These are phyloP conservation scores for Ophiosphaerella herpotricha DNA, from an alignment of 2,329 filamentous ascomycete genomes.

Conservation along the genomic window DNA sequence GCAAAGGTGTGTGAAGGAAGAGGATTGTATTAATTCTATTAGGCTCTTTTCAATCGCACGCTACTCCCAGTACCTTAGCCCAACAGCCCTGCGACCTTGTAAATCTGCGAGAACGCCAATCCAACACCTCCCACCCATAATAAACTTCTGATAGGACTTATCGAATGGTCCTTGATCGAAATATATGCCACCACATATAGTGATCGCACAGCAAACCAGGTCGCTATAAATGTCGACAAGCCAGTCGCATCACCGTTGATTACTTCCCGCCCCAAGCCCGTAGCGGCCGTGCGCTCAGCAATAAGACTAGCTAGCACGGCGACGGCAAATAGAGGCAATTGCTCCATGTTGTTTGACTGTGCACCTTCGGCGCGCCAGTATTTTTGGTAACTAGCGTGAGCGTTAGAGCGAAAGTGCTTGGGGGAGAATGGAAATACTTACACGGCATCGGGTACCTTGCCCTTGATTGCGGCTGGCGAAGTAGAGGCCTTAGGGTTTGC, in stretches of 20 bases:
- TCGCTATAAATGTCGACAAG: constrained; percentile 21
- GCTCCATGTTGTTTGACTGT: constrained; percentile 30
- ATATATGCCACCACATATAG: constrained; percentile 28
- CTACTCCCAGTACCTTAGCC: constrained; percentile 5
- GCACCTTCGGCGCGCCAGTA: constrained; percentile 35
- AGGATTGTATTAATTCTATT: no score
- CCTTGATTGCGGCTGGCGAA: constrained; percentile 22
- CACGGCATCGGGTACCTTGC: constrained; percentile 31
- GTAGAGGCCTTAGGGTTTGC: constrained; percentile 31
- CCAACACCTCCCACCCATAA: constrained; percentile 18
- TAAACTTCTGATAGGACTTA: constrained; percentile 24
- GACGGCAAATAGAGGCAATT: constrained; percentile 29
- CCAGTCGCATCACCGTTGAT: constrained; percentile 22
- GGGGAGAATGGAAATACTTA: constrained; percentile 2
- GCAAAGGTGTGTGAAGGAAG: constrained; percentile 4
- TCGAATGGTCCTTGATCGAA: constrained; percentile 21
- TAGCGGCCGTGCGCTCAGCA: constrained; percentile 26
- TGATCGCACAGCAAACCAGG: constrained; percentile 24
- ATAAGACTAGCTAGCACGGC: constrained; percentile 30
- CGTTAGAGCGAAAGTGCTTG: not conserved
- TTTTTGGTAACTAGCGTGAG: constrained; percentile 19
- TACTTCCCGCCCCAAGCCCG: constrained; percentile 11
- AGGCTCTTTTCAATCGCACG: no score
- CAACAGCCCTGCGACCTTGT: constrained; percentile 27
- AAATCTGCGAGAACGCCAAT: constrained; percentile 24